A percentile compares a stretch with the other conserved stretches of the same genome.
phyloP scores from a whole-genome alignment of 2,329 filamentous ascomycete genomes.

The Ascomycota sp. region DNA sequence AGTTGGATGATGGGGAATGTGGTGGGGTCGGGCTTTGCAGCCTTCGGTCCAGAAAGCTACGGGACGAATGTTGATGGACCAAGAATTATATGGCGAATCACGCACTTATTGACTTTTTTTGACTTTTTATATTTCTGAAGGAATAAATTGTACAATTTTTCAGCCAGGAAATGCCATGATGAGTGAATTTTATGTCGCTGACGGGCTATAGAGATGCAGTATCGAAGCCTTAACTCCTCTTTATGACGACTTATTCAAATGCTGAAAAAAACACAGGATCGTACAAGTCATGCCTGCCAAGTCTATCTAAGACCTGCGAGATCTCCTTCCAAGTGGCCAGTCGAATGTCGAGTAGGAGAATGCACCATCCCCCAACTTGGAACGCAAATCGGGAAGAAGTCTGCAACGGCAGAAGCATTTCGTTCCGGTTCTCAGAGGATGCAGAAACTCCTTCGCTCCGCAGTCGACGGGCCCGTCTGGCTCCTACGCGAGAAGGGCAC shows the following conservation, averaged over 20 bases:
- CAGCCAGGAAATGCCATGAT: no score
- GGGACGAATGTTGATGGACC: no score
- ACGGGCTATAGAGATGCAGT: no score
- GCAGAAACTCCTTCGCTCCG: slow-evolving; percentile 7
- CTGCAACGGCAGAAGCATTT: slow-evolving; percentile 15
- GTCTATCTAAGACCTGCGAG: slow-evolving; percentile 4
- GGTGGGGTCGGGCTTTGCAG: no score
- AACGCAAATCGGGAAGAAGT: slow-evolving; percentile 5
- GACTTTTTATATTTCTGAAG: no score
- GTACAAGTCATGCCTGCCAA: slow-evolving; percentile 11
- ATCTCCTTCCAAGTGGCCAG: slow-evolving; percentile 11
- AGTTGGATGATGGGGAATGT: no score
- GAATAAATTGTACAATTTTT: no score
- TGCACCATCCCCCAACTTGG: slow-evolving; percentile 7
- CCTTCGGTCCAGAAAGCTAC: no score
- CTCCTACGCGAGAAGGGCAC: slow-evolving; percentile 10
- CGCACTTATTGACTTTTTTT: no score
- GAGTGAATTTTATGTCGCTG: no score
- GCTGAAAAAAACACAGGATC: not conserved
- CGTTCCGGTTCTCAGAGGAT: slow-evolving; percentile 2
- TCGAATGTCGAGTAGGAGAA: slow-evolving; percentile 9
- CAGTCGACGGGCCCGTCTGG: slow-evolving; percentile 8
- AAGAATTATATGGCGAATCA: no score
- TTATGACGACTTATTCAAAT: not conserved
- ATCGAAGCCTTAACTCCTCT: no score